Evolutionary conservation across 371 early-diverging fungal genomes (phyloP).

Genomic region (Phascolomyces articulosus): DNA sequence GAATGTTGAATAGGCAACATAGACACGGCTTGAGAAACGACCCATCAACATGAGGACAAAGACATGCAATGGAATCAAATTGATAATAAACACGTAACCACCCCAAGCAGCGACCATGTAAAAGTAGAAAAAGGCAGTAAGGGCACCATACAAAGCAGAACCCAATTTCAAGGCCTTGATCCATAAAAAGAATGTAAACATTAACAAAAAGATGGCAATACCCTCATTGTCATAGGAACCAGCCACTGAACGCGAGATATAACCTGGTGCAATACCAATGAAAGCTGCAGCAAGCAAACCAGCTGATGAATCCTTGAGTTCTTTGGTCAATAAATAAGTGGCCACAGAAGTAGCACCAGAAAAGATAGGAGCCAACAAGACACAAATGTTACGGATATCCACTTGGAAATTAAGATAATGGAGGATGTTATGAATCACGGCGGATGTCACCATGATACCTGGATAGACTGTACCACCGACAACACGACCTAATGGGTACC

Average conservation of each 20-base stretch:
- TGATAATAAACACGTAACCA: slow-evolving; percentile 99
- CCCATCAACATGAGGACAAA: slow-evolving; percentile 96
- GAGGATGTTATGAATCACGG: slow-evolving; percentile 91
- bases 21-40: slow-evolving; percentile 89
- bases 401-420: slow-evolving; percentile 91
- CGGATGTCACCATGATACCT: slow-evolving; percentile 98
- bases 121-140: slow-evolving; percentile 94
- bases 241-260: slow-evolving; percentile 98
- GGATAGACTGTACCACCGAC: slow-evolving; percentile 99
- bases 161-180: slow-evolving; percentile 93
- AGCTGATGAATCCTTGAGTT: slow-evolving; percentile 89
- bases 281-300: slow-evolving; percentile 96
- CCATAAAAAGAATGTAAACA: slow-evolving; percentile 97
- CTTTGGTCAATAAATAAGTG: slow-evolving; percentile 90
- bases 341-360: slow-evolving; percentile 93
- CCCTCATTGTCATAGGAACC: slow-evolving; percentile 99
- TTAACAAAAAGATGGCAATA: slow-evolving; percentile 97
- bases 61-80: slow-evolving; percentile 96
- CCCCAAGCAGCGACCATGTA: slow-evolving; percentile 99
- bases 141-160: slow-evolving; percentile 85
- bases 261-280: slow-evolving; percentile 98
- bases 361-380: slow-evolving; percentile 95
- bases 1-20: slow-evolving; percentile 96
- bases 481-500: slow-evolving; percentile 99
- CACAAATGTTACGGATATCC: slow-evolving; percentile 97